These are phyloP conservation scores for Capronia coronata DNA, from an alignment of 2,329 filamentous ascomycete genomes.

Conservation along the genomic window DNA sequence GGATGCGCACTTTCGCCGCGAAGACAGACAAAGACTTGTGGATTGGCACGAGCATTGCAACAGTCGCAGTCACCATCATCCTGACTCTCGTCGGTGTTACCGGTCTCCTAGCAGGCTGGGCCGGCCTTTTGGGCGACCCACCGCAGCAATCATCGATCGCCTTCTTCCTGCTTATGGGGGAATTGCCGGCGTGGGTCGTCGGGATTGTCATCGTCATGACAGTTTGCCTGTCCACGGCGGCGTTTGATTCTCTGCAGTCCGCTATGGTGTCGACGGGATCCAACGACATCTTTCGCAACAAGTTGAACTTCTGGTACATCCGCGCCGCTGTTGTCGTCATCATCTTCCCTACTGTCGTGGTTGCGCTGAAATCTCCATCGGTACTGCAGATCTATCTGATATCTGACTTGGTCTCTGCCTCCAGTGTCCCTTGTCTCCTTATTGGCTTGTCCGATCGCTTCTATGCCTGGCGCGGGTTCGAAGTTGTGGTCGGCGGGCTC, in stretches of 20 bases:
- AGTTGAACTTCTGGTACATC: constrained; percentile 67
- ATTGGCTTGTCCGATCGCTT: constrained; percentile 60
- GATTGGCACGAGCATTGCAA: constrained; percentile 65
- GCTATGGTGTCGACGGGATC: constrained; percentile 80
- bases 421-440: constrained; percentile 66
- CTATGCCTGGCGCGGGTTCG: constrained; percentile 73
- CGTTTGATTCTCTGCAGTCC: constrained; percentile 74
- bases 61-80: constrained; percentile 59
- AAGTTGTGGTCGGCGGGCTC: constrained; percentile 70
- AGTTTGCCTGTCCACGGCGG: constrained; percentile 66
- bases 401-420: constrained; percentile 69
- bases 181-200: constrained; percentile 72
- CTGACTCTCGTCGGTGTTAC: constrained; percentile 66
- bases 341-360: constrained; percentile 66
- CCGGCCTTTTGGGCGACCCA: constrained; percentile 60
- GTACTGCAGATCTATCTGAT: constrained; percentile 79
- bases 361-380: constrained; percentile 66
- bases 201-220: constrained; percentile 77
- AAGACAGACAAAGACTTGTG: constrained; percentile 70
- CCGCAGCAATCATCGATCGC: constrained; percentile 59
- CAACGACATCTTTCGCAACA: constrained; percentile 80
- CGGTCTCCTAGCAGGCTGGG: constrained; percentile 72
- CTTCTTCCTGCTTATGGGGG: constrained; percentile 67
- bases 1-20: constrained; percentile 76
- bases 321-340: constrained; percentile 62